phyloP scores from a whole-genome alignment of 2,329 filamentous ascomycete genomes.

The Talaromyces marneffei region DNA sequence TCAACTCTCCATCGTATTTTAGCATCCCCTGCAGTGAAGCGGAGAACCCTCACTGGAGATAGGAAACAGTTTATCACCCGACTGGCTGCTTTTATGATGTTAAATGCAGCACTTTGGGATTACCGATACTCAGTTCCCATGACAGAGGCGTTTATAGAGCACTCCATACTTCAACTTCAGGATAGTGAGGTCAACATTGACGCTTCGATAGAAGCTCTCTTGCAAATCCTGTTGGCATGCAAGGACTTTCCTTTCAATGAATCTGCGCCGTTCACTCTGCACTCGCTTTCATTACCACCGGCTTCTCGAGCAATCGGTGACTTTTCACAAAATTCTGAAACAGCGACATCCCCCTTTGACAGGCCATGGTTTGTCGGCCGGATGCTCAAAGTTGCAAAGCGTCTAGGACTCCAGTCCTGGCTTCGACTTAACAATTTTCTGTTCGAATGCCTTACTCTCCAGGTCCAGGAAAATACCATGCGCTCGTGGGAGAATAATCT shows the following conservation, averaged over 20 bases:
- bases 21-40: constrained; percentile 26
- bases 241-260: constrained; percentile 24
- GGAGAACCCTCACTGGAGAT: constrained; percentile 31
- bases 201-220: constrained; percentile 34
- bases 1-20: constrained; percentile 32
- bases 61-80: constrained; percentile 37
- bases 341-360: constrained; percentile 22
- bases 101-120: constrained; percentile 38
- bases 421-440: constrained; percentile 32
- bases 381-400: constrained; percentile 37
- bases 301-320: constrained; percentile 17
- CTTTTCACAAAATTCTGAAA: constrained; percentile 26
- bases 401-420: constrained; percentile 30
- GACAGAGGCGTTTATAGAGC: constrained; percentile 30
- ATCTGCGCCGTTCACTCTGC: not conserved
- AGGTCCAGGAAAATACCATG: constrained; percentile 20
- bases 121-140: constrained; percentile 28
- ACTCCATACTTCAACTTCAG: constrained; percentile 26
- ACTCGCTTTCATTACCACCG: not conserved
- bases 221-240: constrained; percentile 35
- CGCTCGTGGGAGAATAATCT: constrained; percentile 29
- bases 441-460: constrained; percentile 31
- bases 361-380: constrained; percentile 37
- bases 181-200: constrained; percentile 33
- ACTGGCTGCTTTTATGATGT: constrained; percentile 31